phyloP scores from a whole-genome alignment of 2,329 filamentous ascomycete species.

The Talaromyces sp. region DNA sequence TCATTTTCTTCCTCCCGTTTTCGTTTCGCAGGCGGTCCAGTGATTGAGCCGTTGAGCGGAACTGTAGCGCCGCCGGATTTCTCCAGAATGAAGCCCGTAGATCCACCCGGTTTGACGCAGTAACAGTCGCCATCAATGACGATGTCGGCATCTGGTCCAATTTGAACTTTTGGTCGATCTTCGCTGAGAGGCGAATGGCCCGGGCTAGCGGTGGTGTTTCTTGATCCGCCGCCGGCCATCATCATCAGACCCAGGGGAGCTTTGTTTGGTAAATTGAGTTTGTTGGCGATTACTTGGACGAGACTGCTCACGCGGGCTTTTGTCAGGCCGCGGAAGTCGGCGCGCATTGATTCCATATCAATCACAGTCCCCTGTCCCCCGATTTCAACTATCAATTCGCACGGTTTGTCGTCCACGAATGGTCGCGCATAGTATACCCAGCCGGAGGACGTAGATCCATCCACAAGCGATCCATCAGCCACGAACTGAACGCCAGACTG shows the following conservation, averaged over 20 bases:
- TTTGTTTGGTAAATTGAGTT: slow-evolving; percentile 64
- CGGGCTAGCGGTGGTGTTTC: slow-evolving; percentile 61
- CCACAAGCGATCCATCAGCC: slow-evolving; percentile 41
- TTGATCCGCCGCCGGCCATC: slow-evolving; percentile 57
- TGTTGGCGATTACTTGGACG: slow-evolving; percentile 76
- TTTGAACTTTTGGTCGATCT: slow-evolving; percentile 62
- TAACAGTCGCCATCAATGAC: slow-evolving; percentile 39
- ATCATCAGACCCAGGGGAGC: slow-evolving; percentile 65
- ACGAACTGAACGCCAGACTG: slow-evolving; percentile 74
- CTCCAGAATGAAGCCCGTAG: neutral
- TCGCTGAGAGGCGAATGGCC: slow-evolving; percentile 68
- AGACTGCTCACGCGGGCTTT: slow-evolving; percentile 68
- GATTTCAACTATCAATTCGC: slow-evolving; percentile 78
- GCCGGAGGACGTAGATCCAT: slow-evolving; percentile 33
- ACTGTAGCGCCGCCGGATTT: neutral
- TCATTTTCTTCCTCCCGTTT: slow-evolving; percentile 28
- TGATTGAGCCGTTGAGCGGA: neutral
- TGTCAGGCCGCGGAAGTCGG: slow-evolving; percentile 70
- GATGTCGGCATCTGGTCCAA: slow-evolving; percentile 53
- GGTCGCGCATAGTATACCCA: slow-evolving; percentile 80
- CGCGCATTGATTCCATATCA: slow-evolving; percentile 54
- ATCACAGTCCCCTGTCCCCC: slow-evolving; percentile 63
- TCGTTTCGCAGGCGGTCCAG: slow-evolving; percentile 32
- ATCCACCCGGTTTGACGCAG: slow-evolving; percentile 18
- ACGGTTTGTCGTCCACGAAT: slow-evolving; percentile 71